Evolutionary conservation across 306 rosid species (phyloP), one percentile per base, ranked within the genome.

Genomic region (Trifolium repens): DNA sequence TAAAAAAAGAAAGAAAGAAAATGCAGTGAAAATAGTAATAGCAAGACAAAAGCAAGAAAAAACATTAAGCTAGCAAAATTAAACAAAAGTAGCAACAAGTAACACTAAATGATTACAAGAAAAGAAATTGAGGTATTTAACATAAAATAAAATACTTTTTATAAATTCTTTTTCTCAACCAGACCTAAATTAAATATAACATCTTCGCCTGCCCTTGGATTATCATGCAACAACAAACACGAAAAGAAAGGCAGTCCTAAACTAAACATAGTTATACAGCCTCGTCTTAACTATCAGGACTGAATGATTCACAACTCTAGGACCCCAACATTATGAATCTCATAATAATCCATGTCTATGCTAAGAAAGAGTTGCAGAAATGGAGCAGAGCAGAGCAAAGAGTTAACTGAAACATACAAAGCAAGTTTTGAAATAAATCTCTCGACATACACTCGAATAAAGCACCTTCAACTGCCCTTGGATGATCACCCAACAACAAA

Each of bases 351-450:
- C 40, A 54, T 69, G 50, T 62, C 17, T 13, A 19, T n/a, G n/a
- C 43, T 9, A 39, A 71, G 65, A 52, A 67, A 60, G 32, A 68
- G 62, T 24, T 9, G 62, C 22, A 46, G 57, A 71, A 76, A 4
- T 66, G 50, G 13, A 40, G 46, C 13, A 11, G 13, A 40, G 46
- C 16, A 11, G 16, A 40, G 12, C 26, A 9, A 27, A 53, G 39
- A 54, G 72, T 50, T 52, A 61, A 81, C 35, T 32, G 22, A 79
- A 58, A 32, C 64, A 57, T 8, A 8, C 16, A 39, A 4, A 57
- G 12, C 27, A 55, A 54, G 59, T 59, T 74, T 53, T 40, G 72
- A 6, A 67, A 73, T 69, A 69, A 71, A 69, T n/a, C 30, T 47
- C 60, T 3, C 61, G 0, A 40, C 7, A 50, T 34, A 13, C 22